phyloP scores from a whole-genome alignment of 2,329 filamentous ascomycete genomes.

The Ramularia endophylla region DNA sequence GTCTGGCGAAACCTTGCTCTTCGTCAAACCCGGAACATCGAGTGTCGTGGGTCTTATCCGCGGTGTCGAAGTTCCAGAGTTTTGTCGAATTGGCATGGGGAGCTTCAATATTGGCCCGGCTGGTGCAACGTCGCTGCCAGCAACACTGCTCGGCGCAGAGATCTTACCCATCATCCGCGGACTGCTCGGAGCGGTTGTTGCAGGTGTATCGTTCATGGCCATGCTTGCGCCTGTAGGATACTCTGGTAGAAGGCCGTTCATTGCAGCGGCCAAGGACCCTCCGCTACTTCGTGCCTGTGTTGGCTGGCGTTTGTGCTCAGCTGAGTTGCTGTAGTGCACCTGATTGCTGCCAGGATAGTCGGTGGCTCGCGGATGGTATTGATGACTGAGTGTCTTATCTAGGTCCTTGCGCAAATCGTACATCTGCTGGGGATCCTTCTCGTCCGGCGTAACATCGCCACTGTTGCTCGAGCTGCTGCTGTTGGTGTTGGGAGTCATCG shows the following conservation, averaged over 20 bases:
- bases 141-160: conserved; percentile 7
- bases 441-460: conserved; percentile 13
- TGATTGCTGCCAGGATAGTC: conserved; percentile 1
- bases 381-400: conserved; percentile 23
- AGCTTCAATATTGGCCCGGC: conserved; percentile 45
- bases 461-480: conserved; percentile 12
- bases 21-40: conserved; percentile 93
- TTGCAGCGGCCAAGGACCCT: conserved; percentile 22
- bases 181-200: conserved; percentile 56
- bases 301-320: conserved; percentile 5
- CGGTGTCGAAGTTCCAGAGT: conserved; percentile 71
- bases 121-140: conserved; percentile 14
- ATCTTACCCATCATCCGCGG: conserved; percentile 14
- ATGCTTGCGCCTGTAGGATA: conserved; percentile 18
- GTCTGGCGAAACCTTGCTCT: conserved; percentile 91
- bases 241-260: conserved; percentile 23
- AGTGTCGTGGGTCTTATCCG: conserved; percentile 86
- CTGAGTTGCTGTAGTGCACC: not conserved
- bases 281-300: conserved; percentile 3
- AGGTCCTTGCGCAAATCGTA: conserved; percentile 27
- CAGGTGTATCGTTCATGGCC: conserved; percentile 57
- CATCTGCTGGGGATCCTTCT: conserved; percentile 22
- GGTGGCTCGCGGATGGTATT: not conserved
- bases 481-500: conserved; percentile 26
- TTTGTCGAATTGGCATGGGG: conserved; percentile 55